phyloP scores from a whole-genome alignment of 1,284 basidiomycete species.

The Lignosus rhinocerotis region DNA sequence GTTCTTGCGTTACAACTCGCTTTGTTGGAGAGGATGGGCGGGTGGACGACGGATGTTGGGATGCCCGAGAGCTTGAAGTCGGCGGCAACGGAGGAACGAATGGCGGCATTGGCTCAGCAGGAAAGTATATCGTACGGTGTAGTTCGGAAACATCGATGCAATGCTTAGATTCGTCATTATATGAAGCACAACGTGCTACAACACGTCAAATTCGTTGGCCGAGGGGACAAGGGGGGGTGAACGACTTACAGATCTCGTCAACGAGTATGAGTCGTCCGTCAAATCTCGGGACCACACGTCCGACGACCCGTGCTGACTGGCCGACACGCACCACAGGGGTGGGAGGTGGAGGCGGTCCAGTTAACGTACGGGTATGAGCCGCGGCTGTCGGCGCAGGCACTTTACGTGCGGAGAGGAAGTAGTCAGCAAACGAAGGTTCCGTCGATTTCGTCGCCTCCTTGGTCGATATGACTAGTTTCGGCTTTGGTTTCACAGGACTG shows the following conservation, averaged over 20 bases:
- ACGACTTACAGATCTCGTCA: constrained; percentile 36
- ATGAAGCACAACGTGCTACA: constrained; percentile 47
- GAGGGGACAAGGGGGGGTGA: neutral
- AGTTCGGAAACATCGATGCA: constrained; percentile 53
- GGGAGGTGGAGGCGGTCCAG: constrained; percentile 27
- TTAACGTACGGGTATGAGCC: neutral
- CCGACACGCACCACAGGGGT: constrained; percentile 50
- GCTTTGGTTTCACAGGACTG: constrained; percentile 11
- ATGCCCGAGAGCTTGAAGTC: neutral
- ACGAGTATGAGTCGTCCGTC: constrained; percentile 50
- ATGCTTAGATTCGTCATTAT: constrained; percentile 62
- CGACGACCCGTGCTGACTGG: constrained; percentile 47
- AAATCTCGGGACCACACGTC: constrained; percentile 44
- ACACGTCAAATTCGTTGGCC: neutral
- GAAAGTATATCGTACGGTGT: constrained; percentile 53
- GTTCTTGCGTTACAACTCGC: neutral
- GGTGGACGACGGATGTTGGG: neutral
- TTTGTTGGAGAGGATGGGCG: constrained; percentile 7
- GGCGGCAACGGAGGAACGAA: constrained; percentile 36
- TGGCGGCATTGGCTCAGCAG: constrained; percentile 44
- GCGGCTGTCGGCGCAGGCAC: neutral
- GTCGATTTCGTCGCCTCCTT: neutral
- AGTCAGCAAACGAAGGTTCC: constrained; percentile 13
- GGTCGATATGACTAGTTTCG: neutral
- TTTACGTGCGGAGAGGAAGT: constrained; percentile 8